These are phyloP conservation scores for Acmispon strigosus DNA, from an alignment of 306 rosid species.

Conservation along the genomic window DNA sequence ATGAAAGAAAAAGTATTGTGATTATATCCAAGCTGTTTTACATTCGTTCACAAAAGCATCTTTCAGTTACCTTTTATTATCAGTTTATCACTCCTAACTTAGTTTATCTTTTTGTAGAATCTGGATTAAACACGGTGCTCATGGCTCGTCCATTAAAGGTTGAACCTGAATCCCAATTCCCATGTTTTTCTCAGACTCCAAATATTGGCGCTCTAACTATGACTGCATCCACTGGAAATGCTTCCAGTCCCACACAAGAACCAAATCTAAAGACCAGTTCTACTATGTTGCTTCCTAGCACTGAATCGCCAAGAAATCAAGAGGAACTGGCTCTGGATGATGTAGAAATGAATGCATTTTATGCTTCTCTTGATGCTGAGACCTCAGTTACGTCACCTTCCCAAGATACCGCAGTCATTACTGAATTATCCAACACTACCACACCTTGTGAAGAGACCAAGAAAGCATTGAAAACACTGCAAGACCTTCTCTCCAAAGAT, in stretches of 20 bases:
- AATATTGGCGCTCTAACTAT: neutral
- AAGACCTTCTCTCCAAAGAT: conserved; percentile 33
- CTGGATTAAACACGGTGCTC: conserved; percentile 22
- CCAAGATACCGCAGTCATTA: neutral
- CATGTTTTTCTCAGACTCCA: conserved; percentile 15
- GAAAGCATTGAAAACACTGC: conserved; percentile 34
- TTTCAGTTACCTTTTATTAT: neutral
- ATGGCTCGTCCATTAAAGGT: conserved; percentile 33
- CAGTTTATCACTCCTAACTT: neutral
- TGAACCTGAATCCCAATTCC: conserved; percentile 29
- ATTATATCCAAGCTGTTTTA: too few relatives aligned
- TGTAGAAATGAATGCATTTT: conserved; percentile 43
- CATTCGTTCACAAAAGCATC: neutral
- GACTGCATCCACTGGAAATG: conserved; percentile 12
- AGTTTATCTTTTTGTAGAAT: conserved; percentile 25
- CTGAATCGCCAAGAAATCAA: conserved; percentile 25
- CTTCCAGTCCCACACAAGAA: neutral
- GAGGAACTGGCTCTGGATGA: conserved; percentile 30
- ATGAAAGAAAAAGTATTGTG: too few relatives aligned
- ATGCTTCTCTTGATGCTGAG: conserved; percentile 41
- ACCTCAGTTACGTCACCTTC: conserved; percentile 24
- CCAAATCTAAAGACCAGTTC: too few relatives aligned
- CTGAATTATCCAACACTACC: conserved; percentile 10
- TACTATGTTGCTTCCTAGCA: too few relatives aligned
- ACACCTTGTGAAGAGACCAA: conserved; percentile 30